Percentiles rank a stretch among this genome's conserved stretches.
These are phyloP conservation scores for Lactifluus rugatus DNA, from an alignment of 768 basidiomycete species.

Conservation along the genomic window DNA sequence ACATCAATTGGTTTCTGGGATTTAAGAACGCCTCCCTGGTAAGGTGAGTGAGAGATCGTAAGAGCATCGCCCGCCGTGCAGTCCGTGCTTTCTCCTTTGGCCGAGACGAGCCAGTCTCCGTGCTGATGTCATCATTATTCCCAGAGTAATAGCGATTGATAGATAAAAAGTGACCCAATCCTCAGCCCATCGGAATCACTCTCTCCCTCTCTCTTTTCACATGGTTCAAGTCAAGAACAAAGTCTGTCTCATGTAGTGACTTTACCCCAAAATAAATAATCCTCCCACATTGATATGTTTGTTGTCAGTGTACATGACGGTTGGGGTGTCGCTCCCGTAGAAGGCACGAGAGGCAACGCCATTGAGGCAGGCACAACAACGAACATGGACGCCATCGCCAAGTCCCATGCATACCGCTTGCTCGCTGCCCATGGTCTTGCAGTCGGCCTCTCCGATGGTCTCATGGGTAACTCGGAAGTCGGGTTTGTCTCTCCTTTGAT, in stretches of 20 bases:
- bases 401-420: conserved; percentile 60
- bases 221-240: conserved; percentile 68
- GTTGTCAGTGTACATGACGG: conserved; percentile 80
- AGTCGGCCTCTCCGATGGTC: conserved; percentile 84
- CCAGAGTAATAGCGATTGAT: neutral
- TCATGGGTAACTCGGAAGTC: conserved; percentile 98
- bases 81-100: too few species aligned
- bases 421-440: conserved; percentile 84
- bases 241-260: conserved; percentile 73
- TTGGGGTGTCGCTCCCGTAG: conserved; percentile 70
- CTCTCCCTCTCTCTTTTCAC: neutral
- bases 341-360: conserved; percentile 77
- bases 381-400: conserved; percentile 82
- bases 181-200: neutral
- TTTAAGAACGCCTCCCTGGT: neutral
- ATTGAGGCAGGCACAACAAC: conserved; percentile 77
- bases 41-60: neutral
- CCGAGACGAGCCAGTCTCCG: too few species aligned
- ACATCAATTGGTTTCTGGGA: conserved; percentile 22
- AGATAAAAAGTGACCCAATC: neutral
- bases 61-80: neutral
- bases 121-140: too few species aligned
- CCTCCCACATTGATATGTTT: neutral
- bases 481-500: conserved; percentile 46
- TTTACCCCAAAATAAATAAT: neutral